A percentile compares a stretch with the other conserved stretches of the same genome.
Evolutionary conservation across 2,329 filamentous ascomycete genomes (phyloP).

Genomic region (Xylariaceae sp.): DNA sequence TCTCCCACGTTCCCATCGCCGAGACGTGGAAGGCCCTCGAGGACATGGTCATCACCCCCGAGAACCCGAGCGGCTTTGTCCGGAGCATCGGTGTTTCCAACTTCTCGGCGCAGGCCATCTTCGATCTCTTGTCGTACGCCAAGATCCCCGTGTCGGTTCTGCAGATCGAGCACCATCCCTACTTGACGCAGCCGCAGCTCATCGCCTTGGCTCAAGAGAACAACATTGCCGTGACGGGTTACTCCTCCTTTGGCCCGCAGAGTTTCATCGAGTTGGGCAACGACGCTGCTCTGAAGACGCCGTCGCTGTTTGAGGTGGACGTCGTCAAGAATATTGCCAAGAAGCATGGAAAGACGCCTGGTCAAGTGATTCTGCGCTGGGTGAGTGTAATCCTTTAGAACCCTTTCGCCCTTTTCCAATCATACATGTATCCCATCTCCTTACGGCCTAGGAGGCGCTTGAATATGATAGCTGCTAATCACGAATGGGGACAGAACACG

Average conservation of each 20-base stretch:
- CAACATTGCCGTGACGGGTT: constrained; percentile 55
- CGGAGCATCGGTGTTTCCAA: constrained; percentile 77
- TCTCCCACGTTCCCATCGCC: constrained; percentile 64
- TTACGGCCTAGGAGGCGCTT: not conserved
- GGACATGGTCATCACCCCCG: constrained; percentile 55
- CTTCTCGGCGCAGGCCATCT: constrained; percentile 70
- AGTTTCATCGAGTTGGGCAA: constrained; percentile 32
- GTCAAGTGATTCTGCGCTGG: constrained; percentile 62
- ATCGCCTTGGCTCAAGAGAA: constrained; percentile 51
- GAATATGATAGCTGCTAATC: not conserved
- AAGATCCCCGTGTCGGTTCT: constrained; percentile 68
- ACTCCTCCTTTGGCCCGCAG: constrained; percentile 58
- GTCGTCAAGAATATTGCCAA: constrained; percentile 47
- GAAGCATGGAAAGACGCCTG: constrained; percentile 53
- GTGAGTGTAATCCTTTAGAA: constrained; percentile 18
- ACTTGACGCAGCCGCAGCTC: constrained; percentile 53
- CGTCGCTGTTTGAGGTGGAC: constrained; percentile 32
- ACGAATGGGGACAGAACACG: constrained; percentile 35
- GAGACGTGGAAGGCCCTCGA: constrained; percentile 83
- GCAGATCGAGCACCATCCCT: constrained; percentile 88
- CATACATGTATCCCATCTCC: not conserved
- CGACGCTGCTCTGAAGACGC: constrained; percentile 22
- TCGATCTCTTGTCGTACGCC: constrained; percentile 74
- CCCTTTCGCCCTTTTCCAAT: not conserved
- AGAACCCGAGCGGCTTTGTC: constrained; percentile 55